Base-by-base conservation (phyloP, 495 filamentous ascomycete species). In the Polyplosphaeria fusca region DNA sequence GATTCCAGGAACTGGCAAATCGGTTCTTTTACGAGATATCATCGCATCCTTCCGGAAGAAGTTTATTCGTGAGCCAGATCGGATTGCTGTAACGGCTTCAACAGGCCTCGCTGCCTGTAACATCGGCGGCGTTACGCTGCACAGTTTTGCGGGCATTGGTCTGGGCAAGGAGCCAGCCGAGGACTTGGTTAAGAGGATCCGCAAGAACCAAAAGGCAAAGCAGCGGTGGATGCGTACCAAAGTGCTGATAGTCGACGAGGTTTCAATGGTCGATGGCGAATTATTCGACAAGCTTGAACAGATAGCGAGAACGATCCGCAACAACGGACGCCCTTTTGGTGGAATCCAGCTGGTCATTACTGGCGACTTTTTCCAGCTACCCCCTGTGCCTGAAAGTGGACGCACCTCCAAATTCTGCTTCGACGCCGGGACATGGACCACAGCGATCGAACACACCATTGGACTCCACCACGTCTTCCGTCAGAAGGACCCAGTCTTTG, bases 221-320 rank as follows among this genome's bases (percentile, higher is more conserved):
- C 83, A 80, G 38, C 84, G 94, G 37, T 97, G 94, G 93, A 71
- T 95, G 58, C 82, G 83, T 20, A 95, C 91, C 0, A 92, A 87
- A 60, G 81, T 88, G 16, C 79, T 98, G 26, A 77, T 98, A 47
- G 80, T 98, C 61, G 93, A 98, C 70, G 93, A 98, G 71, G 86
- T 98, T 26, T 97, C 93, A 11, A 98, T 98, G 93, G 90, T 98
- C 9, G 94, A 97, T 66, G 94, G 87, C 0, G 92, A 97, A 48
- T 76, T 98, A 0, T 97, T 97, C 57, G 93, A 98, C 71, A 98
- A 97, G 71, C 79, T 98, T 11, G 90, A 96, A 54, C 80, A 85
- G 47, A 86, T 98, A 63, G 92, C 89, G n/a, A 76, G 92, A 40
- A 78, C 73, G 1, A 75, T 86, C 5, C 80, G 89, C 41, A 95